Conservation (phyloP, 2,329 filamentous ascomycete genomes). For the Seiridium unicorne region DNA sequence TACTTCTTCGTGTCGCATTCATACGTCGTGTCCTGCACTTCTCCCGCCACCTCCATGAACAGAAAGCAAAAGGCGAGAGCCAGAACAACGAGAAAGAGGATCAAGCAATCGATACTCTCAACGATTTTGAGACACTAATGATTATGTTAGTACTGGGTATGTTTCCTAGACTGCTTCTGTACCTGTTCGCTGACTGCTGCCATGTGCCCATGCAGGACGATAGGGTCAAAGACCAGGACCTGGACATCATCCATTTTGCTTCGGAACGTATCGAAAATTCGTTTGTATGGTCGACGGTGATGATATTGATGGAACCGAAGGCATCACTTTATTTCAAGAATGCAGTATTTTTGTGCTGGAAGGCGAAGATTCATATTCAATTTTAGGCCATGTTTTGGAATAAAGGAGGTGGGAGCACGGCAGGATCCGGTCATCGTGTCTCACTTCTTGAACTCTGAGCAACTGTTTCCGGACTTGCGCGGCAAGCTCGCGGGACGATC, state of each 20-base stretch:
- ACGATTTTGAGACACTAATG: neutral
- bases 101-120: neutral
- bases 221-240: neutral
- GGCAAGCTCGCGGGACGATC: neutral
- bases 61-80: slow-evolving; percentile 1
- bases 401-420: neutral
- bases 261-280: neutral
- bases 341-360: neutral
- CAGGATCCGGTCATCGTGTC: neutral
- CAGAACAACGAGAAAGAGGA: slow-evolving; percentile 1
- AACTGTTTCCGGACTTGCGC: neutral
- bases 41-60: slow-evolving; percentile 3
- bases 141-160: neutral
- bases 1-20: neutral
- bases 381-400: neutral
- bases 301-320: neutral
- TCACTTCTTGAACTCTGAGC: neutral
- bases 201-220: neutral
- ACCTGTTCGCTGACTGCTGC: neutral
- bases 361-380: neutral
- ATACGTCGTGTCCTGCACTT: neutral
- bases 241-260: neutral
- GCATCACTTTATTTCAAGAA: neutral
- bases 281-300: neutral
- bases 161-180: neutral